These are phyloP conservation scores for Hypericum androsaemum DNA, from an alignment of 345 rosid species.

Conservation along the genomic window DNA sequence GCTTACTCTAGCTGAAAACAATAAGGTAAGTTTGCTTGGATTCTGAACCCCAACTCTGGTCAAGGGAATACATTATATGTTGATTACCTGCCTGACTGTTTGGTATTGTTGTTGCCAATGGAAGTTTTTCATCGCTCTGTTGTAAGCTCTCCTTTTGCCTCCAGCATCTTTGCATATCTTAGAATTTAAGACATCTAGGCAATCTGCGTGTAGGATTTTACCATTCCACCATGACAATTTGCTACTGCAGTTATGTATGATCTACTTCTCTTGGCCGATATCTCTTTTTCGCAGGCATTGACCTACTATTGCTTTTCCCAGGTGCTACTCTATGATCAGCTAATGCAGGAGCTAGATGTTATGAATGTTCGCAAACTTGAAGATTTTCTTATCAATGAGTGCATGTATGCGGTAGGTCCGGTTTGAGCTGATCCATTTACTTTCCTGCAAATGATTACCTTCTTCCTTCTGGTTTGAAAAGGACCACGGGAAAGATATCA, in stretches of 20 bases:
- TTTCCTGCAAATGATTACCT: not conserved
- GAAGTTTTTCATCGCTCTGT: not conserved
- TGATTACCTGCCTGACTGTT: not conserved
- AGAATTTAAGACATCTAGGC: no score
- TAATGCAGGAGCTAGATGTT: constrained; percentile 85
- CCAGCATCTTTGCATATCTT: no score
- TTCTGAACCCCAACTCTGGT: not conserved
- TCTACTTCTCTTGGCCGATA: constrained; percentile 9
- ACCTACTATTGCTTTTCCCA: constrained; percentile 13
- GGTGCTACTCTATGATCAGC: constrained; percentile 79
- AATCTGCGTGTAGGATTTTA: no score
- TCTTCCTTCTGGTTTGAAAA: not conserved
- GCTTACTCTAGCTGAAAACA: constrained; percentile 81
- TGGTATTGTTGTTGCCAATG: not conserved
- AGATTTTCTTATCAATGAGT: constrained; percentile 94
- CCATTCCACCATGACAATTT: no score
- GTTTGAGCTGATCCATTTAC: constrained; percentile 8
- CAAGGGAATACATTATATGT: not conserved
- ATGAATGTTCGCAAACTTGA: constrained; percentile 93
- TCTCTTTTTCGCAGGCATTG: constrained; percentile 1
- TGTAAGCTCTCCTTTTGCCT: no score
- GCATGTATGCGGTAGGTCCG: constrained; percentile 83
- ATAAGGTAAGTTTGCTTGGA: constrained; percentile 43
- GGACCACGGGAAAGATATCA: not conserved
- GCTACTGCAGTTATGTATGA: not conserved